Evolutionary conservation across 495 filamentous ascomycete species (phyloP).

Genomic region (Neurospora terricola): DNA sequence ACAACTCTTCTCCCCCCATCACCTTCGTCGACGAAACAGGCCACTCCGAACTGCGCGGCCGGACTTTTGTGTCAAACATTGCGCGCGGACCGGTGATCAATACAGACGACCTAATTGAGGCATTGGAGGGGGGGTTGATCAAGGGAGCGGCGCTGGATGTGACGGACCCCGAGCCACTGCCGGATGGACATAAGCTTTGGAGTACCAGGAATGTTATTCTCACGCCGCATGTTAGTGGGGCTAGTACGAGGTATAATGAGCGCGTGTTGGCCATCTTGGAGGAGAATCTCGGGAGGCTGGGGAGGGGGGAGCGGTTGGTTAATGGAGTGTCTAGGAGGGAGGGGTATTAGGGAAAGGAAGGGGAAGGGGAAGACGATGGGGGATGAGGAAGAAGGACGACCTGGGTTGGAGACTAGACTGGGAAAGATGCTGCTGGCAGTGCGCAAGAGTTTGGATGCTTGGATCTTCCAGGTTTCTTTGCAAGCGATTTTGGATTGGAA

Average conservation of each 20-base stretch:
- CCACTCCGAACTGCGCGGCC: slow-evolving; percentile 6
- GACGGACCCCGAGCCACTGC: slow-evolving; percentile 78
- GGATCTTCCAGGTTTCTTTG: background rate
- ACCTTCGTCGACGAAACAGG: background rate
- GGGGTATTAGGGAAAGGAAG: slow-evolving; percentile 35
- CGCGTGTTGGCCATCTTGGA: slow-evolving; percentile 48
- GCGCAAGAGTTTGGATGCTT: background rate
- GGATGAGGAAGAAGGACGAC: too few relatives aligned
- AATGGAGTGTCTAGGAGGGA: slow-evolving; percentile 57
- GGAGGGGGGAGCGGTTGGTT: slow-evolving; percentile 50
- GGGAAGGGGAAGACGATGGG: too few relatives aligned
- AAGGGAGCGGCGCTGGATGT: slow-evolving; percentile 75
- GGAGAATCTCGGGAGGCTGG: slow-evolving; percentile 49
- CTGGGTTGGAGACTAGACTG: too few relatives aligned
- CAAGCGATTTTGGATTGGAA: too few relatives aligned
- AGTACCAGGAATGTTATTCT: slow-evolving; percentile 60
- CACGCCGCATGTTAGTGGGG: slow-evolving; percentile 69
- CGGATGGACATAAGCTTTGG: slow-evolving; percentile 61
- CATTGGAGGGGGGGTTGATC: slow-evolving; percentile 48
- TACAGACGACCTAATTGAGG: slow-evolving; percentile 54
- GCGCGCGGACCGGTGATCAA: slow-evolving; percentile 62
- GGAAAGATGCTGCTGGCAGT: background rate
- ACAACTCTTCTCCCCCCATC: background rate
- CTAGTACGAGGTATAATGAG: slow-evolving; percentile 48
- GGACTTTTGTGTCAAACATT: slow-evolving; percentile 63